Evolutionary conservation across 768 basidiomycete species (phyloP).

Genomic region (Rhodosporidiobolus sp.): DNA sequence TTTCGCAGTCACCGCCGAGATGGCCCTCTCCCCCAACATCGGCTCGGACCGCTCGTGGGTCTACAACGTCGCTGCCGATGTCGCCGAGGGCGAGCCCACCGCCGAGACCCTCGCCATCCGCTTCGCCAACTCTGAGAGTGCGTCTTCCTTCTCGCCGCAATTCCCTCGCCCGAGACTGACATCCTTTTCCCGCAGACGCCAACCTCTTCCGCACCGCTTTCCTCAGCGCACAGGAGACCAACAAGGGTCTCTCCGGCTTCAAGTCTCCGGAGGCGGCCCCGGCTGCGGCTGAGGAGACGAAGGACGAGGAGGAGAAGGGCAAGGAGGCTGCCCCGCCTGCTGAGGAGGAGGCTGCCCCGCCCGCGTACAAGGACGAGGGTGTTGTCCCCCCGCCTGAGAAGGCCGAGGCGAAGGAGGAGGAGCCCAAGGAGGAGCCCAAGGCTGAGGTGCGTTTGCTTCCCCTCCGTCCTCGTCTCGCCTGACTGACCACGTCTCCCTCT

Average conservation of each 20-base stretch:
- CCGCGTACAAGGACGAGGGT: slow-evolving; percentile 32
- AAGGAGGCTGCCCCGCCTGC: slow-evolving; percentile 25
- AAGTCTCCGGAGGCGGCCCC: slow-evolving; percentile 49
- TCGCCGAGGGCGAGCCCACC: slow-evolving; percentile 81
- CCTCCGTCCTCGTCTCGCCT: no score
- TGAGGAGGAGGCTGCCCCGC: slow-evolving; percentile 21
- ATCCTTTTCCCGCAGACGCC: slow-evolving; percentile 60
- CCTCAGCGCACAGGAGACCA: slow-evolving; percentile 74
- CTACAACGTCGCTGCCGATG: slow-evolving; percentile 79
- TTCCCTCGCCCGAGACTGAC: slow-evolving; percentile 15
- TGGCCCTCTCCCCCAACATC: slow-evolving; percentile 94
- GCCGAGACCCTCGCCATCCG: slow-evolving; percentile 96
- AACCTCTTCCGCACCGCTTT: slow-evolving; percentile 83
- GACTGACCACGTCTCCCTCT: background rate
- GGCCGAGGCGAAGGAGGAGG: slow-evolving; percentile 31
- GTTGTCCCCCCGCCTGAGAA: slow-evolving; percentile 31
- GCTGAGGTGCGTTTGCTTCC: slow-evolving; percentile 23
- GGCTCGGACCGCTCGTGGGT: slow-evolving; percentile 99
- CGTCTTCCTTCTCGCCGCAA: slow-evolving; percentile 46
- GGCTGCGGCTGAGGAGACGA: slow-evolving; percentile 31
- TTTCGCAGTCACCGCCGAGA: slow-evolving; percentile 71
- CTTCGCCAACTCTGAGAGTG: slow-evolving; percentile 93
- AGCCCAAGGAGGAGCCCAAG: slow-evolving; percentile 33
- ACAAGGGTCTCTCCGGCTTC: slow-evolving; percentile 53
- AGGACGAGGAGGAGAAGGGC: slow-evolving; percentile 30